Conservation (phyloP, 2,329 filamentous ascomycete species). For the Scortechinia acanthostroma region DNA sequence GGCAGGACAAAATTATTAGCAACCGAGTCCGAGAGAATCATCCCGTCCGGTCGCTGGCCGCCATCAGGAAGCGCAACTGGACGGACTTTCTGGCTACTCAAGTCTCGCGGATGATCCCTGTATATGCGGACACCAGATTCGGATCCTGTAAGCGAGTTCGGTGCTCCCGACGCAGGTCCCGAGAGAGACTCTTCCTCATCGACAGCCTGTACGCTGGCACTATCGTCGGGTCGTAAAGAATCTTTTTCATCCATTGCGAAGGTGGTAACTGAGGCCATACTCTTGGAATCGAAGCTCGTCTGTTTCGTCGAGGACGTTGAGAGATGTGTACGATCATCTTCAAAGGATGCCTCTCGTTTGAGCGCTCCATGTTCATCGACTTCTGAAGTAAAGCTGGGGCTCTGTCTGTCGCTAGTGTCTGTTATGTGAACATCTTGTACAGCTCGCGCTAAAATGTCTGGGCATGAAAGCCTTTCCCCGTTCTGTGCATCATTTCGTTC, state of each 20-base stretch:
- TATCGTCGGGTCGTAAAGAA: constrained; percentile 59
- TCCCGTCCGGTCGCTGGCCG: neutral
- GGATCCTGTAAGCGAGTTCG: constrained; percentile 45
- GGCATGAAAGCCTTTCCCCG: no score
- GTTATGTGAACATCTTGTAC: neutral
- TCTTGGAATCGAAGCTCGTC: constrained; percentile 59
- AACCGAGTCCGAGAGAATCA: neutral
- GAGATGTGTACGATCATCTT: constrained; percentile 16
- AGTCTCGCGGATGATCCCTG: constrained; percentile 24
- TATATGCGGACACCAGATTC: constrained; percentile 44
- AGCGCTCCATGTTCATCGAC: neutral
- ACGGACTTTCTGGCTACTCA: neutral
- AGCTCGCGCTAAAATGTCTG: no score
- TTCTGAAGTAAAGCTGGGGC: neutral
- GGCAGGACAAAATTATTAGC: neutral
- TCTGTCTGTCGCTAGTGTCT: neutral
- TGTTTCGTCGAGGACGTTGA: constrained; percentile 35
- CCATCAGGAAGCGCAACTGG: neutral
- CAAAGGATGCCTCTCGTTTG: constrained; percentile 25
- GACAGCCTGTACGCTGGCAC: constrained; percentile 55
- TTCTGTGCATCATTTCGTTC: neutral
- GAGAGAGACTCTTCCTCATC: constrained; percentile 57
- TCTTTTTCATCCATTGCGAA: constrained; percentile 65
- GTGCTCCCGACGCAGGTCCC: constrained; percentile 39
- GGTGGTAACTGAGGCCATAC: constrained; percentile 55